Evolutionary conservation across 2,329 filamentous ascomycete genomes (phyloP).

Genomic region (Remersonia thermophila): DNA sequence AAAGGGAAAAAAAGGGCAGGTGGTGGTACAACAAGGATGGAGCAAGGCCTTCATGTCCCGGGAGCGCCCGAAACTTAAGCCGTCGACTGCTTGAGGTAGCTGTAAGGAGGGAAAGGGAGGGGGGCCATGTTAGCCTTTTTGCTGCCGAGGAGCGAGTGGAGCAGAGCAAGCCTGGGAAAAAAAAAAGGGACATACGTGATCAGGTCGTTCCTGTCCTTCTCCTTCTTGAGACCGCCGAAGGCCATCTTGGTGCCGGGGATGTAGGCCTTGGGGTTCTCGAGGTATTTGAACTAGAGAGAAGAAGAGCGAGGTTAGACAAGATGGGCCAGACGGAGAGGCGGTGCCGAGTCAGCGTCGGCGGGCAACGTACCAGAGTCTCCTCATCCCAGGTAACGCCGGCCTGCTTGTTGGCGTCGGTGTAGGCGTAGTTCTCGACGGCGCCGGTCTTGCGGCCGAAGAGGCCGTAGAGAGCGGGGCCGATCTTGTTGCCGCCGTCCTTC

Average conservation of each 20-base stretch:
- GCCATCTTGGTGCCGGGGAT: conserved; percentile 99
- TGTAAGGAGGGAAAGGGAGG: no score
- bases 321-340: no score
- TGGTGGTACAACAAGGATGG: conserved; percentile 6
- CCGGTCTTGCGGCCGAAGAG: conserved; percentile 96
- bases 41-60: not conserved
- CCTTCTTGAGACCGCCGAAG: conserved; percentile 99
- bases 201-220: conserved; percentile 97
- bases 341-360: no score
- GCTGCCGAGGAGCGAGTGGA: not conserved
- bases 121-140: not conserved
- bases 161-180: no score
- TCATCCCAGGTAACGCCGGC: conserved; percentile 87
- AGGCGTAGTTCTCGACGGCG: conserved; percentile 81
- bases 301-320: no score
- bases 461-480: conserved; percentile 91
- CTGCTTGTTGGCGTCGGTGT: conserved; percentile 99
- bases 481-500: conserved; percentile 86
- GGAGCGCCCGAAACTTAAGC: conserved; percentile 3
- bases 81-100: conserved; percentile 11
- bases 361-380: conserved; percentile 61
- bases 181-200: conserved; percentile 95
- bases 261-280: conserved; percentile 99
- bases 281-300: conserved; percentile 71
- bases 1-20: not conserved